phyloP scores from a whole-genome alignment of 768 basidiomycete species.

The Cubamyces lactineus region DNA sequence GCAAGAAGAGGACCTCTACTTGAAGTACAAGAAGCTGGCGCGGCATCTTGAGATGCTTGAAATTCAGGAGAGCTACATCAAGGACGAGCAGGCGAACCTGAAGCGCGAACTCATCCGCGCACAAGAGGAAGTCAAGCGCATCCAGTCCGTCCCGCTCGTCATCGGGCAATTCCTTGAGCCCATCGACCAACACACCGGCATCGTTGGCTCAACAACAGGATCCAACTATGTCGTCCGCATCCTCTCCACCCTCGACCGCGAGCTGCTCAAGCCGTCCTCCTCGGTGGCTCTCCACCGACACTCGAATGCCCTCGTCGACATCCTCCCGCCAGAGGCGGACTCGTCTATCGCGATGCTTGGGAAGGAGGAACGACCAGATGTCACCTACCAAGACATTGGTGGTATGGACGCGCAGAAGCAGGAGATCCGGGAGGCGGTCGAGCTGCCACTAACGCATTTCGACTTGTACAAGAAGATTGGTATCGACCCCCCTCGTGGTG shows the following conservation, averaged over 20 bases:
- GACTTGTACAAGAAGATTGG: conserved; percentile 99
- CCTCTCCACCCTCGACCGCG: conserved; percentile 93
- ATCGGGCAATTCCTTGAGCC: conserved; percentile 99
- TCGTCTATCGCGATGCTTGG: conserved; percentile 95
- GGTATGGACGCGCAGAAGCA: conserved; percentile 99
- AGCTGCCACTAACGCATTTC: conserved; percentile 94
- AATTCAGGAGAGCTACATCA: conserved; percentile 95
- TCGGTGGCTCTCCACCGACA: conserved; percentile 99
- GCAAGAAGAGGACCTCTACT: conserved; percentile 83
- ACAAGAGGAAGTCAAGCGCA: conserved; percentile 99
- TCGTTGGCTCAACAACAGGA: conserved; percentile 97
- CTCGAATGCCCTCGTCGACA: conserved; percentile 98
- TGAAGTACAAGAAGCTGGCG: conserved; percentile 95
- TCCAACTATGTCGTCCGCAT: conserved; percentile 99
- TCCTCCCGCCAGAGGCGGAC: conserved; percentile 97
- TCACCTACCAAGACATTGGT: conserved; percentile 91
- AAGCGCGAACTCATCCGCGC: conserved; percentile 98
- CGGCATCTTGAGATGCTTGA: conserved; percentile 95
- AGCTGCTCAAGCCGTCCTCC: conserved; percentile 94
- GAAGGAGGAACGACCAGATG: conserved; percentile 93
- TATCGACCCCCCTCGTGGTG: conserved; percentile 97
- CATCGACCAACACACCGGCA: conserved; percentile 96
- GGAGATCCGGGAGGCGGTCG: conserved; percentile 98
- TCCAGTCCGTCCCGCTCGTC: conserved; percentile 97
- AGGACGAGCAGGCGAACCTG: conserved; percentile 97